These are phyloP conservation scores for Coffea canephora DNA, from an alignment of 257 asterid species.

Conservation along the genomic window DNA sequence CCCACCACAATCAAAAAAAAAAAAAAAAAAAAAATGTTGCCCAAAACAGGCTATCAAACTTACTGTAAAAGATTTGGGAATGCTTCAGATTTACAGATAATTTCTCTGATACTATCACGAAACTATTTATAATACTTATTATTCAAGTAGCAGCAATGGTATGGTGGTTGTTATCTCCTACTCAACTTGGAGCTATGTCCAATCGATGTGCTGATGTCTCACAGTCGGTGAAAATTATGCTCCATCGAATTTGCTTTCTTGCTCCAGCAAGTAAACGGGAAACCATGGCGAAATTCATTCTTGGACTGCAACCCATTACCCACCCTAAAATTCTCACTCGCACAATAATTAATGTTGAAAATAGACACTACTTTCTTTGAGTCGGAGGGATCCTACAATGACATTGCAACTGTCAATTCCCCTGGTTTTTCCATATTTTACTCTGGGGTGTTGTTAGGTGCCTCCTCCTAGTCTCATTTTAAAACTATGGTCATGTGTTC, in stretches of 20 bases:
- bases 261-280: background rate
- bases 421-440: background rate
- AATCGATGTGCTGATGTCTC: background rate
- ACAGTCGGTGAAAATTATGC: slow-evolving; percentile 12
- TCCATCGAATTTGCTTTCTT: background rate
- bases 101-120: no score
- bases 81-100: no score
- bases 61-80: no score
- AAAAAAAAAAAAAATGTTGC: no score
- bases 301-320: background rate
- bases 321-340: background rate
- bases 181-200: slow-evolving; percentile 10
- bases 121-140: background rate
- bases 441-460: background rate
- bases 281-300: background rate
- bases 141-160: background rate
- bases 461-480: background rate
- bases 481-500: background rate
- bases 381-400: slow-evolving; percentile 18
- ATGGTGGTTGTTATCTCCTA: background rate
- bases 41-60: no score
- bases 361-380: background rate
- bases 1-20: no score
- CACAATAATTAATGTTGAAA: background rate
- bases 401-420: slow-evolving; percentile 3